Percentiles rank a stretch among this genome's conserved stretches.
phyloP scores from a whole-genome alignment of 768 basidiomycete species.

The Polyporus arcularius region DNA sequence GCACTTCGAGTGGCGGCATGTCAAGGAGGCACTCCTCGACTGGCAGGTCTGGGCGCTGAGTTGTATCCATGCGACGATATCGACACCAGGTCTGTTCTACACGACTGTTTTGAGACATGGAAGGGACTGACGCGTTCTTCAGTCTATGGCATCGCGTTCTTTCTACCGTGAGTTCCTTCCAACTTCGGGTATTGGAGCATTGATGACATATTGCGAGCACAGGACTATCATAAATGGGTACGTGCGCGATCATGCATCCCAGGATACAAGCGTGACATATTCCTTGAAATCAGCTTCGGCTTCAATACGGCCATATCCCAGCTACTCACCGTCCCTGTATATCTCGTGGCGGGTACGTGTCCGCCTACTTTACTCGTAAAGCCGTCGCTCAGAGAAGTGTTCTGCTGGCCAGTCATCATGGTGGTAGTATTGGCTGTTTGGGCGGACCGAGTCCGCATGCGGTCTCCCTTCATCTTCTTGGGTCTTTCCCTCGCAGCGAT shows the following conservation, averaged over 20 bases:
- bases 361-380: background rate
- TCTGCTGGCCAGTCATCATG: conserved; percentile 43
- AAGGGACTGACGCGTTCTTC: background rate
- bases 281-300: conserved; percentile 49
- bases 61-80: conserved; percentile 55
- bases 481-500: conserved; percentile 52
- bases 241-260: background rate
- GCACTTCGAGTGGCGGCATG: conserved; percentile 51
- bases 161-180: conserved; percentile 55
- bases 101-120: background rate
- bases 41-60: conserved; percentile 70
- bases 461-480: conserved; percentile 59
- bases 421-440: conserved; percentile 53
- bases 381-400: background rate
- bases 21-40: conserved; percentile 54
- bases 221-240: conserved; percentile 64
- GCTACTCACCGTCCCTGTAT: conserved; percentile 69
- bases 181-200: background rate
- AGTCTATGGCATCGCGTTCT: conserved; percentile 73
- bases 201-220: background rate
- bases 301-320: conserved; percentile 57
- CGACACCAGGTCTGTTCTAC: conserved; percentile 54
- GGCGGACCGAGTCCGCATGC: conserved; percentile 57
- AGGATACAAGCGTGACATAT: background rate
- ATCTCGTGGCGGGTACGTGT: conserved; percentile 49